A percentile compares a stretch with the other conserved stretches of the same genome.
Evolutionary conservation across 2,329 filamentous ascomycete species (phyloP).

Genomic region (Penicillium griseofulvum): DNA sequence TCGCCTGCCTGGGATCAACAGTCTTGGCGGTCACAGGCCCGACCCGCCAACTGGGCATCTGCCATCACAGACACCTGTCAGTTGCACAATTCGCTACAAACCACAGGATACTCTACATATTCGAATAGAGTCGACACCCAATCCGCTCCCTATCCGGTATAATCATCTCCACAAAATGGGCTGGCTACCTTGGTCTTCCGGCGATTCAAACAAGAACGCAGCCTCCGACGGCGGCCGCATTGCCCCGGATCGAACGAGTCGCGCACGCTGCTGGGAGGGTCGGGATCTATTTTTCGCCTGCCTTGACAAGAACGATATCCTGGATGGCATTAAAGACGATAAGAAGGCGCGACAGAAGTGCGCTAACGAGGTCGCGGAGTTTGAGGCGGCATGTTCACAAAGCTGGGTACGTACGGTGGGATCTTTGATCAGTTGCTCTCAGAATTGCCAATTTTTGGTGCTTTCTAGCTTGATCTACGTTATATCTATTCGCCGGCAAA

Average conservation of each 20-base stretch:
- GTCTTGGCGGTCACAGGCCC: conserved; percentile 24
- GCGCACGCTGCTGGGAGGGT: conserved; percentile 82
- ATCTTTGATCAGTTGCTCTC: neutral
- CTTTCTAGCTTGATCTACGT: neutral
- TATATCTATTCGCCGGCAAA: neutral
- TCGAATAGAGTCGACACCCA: neutral
- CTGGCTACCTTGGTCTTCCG: conserved; percentile 49
- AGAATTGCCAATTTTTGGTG: neutral
- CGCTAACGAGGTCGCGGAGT: conserved; percentile 59
- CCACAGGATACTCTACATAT: neutral
- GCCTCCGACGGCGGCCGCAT: conserved; percentile 62
- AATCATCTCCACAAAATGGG: conserved; percentile 45
- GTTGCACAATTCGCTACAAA: neutral
- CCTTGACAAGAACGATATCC: conserved; percentile 74
- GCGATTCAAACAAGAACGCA: conserved; percentile 39
- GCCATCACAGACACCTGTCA: conserved; percentile 5
- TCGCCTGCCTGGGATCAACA: conserved; percentile 21
- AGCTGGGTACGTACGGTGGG: conserved; percentile 71
- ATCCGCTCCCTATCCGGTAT: neutral
- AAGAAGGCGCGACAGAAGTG: conserved; percentile 60
- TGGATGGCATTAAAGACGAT: conserved; percentile 67
- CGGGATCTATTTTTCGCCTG: conserved; percentile 87
- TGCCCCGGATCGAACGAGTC: conserved; percentile 80
- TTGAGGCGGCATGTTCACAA: conserved; percentile 80
- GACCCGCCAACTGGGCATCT: conserved; percentile 12